Base-by-base conservation (phyloP, 179 eudicot species). In the Silene coronaria region DNA sequence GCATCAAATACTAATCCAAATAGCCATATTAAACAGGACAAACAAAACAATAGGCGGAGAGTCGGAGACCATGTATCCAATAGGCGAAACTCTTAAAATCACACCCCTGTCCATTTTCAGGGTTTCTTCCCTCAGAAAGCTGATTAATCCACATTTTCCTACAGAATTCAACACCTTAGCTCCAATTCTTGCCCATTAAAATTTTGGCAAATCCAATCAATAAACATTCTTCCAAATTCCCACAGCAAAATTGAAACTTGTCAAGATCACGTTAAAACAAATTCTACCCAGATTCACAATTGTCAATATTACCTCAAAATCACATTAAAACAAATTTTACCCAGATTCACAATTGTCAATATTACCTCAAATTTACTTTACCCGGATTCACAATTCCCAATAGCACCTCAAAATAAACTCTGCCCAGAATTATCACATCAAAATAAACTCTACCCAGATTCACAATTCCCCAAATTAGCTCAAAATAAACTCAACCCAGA, bases 341-440 rank as follows among this genome's bases (percentile, higher is more conserved):
- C 38, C 38, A 64, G 17, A 26, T 3, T 27, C n/a, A 0, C 67
- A 24, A 62, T 9, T 21, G 17, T 4, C 55, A 21, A 9, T 22
- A 70, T 22, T 1, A 51, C 60, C 28, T 55, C 42, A 71, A 71
- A 28, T 11, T 8, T 53, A 7, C 63, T 17, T 46, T 3, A 30
- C 64, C 75, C 75, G 55, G 75, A 71, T 71, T 27, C 64, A 55
- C 26, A 71, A 51, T n/a, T n/a, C 4, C 10, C 55, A 21, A 21
- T 19, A 70, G 12, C 7, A 70, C 42, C 19, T 30, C 45, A 71
- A 71, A 55, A 30, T 12, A n/a, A 71, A 9, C 48, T 17, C 64
- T 3, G 30, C 64, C 75, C 75, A 71, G 75, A 71, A 36, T 36
- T 36, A 70, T 22, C 7, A 51, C 38, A 27, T 57, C 45, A 71